Percentiles rank a stretch among this genome's conserved stretches.
Evolutionary conservation across 1,284 basidiomycete genomes (phyloP).

Genomic region (Apiotrichum mycotoxinovorans): DNA sequence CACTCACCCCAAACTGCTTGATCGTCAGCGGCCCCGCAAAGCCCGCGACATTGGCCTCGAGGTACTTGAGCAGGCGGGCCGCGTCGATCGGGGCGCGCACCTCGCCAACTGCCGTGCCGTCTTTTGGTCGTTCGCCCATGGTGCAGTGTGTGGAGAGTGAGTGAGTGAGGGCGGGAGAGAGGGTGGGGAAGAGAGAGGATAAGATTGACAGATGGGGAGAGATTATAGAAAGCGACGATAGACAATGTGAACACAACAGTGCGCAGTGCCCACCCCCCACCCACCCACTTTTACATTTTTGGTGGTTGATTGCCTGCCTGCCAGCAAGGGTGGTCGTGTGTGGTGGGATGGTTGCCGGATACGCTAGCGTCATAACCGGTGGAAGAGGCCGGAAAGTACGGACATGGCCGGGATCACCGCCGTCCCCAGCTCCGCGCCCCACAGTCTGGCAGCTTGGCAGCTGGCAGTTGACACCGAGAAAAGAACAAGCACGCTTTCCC

Average conservation of each 20-base stretch:
- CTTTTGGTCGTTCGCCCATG: background rate
- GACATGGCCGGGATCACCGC: too few relatives aligned
- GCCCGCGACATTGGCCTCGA: conserved; percentile 58
- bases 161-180: background rate
- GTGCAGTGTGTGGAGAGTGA: too few relatives aligned
- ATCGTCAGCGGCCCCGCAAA: conserved; percentile 68
- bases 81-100: conserved; percentile 67
- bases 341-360: too few relatives aligned
- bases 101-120: conserved; percentile 3
- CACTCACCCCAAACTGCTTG: conserved; percentile 82
- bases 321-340: too few relatives aligned
- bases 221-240: too few relatives aligned
- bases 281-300: background rate
- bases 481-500: too few relatives aligned
- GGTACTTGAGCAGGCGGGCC: conserved; percentile 63
- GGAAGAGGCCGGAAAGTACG: too few relatives aligned
- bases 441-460: too few relatives aligned
- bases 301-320: too few relatives aligned
- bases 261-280: background rate
- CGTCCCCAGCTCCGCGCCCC: too few relatives aligned
- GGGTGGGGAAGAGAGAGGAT: background rate
- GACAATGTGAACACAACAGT: background rate
- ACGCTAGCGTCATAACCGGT: too few relatives aligned
- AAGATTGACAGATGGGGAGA: background rate
- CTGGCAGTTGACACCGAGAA: too few relatives aligned